Percentiles rank a stretch among this genome's conserved stretches.
Evolutionary conservation across 192 early-diverging fungal genomes (phyloP).

Genomic region (Lobulomyces angularis): DNA sequence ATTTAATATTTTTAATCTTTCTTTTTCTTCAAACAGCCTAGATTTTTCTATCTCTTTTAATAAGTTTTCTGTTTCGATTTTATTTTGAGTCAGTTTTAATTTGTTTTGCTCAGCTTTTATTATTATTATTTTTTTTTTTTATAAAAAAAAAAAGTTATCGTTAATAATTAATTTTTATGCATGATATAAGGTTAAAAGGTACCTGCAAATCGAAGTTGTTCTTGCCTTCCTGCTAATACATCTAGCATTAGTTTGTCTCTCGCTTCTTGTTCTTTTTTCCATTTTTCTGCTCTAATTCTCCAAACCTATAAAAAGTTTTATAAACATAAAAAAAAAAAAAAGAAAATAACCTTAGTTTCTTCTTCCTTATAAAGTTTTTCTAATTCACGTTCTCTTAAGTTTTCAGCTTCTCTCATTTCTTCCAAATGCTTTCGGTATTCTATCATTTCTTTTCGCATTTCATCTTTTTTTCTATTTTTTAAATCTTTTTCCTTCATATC

Average conservation of each 20-base stretch:
- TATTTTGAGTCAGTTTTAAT: no score
- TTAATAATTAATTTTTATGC: background rate
- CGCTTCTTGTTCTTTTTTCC: slow-evolving; percentile 30
- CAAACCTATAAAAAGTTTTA: slow-evolving; percentile 18
- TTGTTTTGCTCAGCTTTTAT: no score
- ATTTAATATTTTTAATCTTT: no score
- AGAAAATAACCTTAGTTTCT: slow-evolving; percentile 19
- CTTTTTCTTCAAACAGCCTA: no score
- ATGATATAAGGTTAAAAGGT: no score
- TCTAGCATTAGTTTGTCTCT: slow-evolving; percentile 38
- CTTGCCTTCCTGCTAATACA: slow-evolving; percentile 26
- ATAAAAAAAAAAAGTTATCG: no score
- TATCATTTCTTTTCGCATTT: slow-evolving; percentile 29
- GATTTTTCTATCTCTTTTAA: no score
- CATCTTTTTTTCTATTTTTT: slow-evolving; percentile 15
- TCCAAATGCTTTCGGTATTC: slow-evolving; percentile 29
- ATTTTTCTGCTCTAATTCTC: slow-evolving; percentile 31
- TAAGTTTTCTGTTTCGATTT: no score
- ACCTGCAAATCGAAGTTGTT: slow-evolving; percentile 28
- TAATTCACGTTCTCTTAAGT: slow-evolving; percentile 22
- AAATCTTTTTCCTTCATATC: slow-evolving; percentile 23
- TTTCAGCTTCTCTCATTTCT: slow-evolving; percentile 18
- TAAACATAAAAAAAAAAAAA: background rate
- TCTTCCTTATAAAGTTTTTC: slow-evolving; percentile 27
- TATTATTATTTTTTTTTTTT: no score